Base-by-base conservation (phyloP, 208 protist genomes). In the Trypanosoma grayi region DNA sequence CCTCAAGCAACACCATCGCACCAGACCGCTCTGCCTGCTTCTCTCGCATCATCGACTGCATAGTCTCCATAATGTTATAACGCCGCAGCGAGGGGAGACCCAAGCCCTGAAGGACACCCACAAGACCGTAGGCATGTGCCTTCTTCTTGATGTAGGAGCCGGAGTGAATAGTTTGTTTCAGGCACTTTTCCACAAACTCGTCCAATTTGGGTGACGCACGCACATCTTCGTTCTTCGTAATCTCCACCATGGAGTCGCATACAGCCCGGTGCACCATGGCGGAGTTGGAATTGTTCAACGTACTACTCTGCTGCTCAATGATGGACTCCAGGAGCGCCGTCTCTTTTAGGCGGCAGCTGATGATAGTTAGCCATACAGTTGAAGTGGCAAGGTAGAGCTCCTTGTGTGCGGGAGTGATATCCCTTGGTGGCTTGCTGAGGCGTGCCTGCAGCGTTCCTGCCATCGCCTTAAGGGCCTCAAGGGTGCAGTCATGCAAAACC, bases 81-180 rank as follows among this genome's bases (percentile, higher is more conserved):
- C 85, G 84, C 28, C 80, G 67, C 22, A 96, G 52, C 16, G 83
- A 79, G 18, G 75, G 64, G 31, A 96, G 71, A 10, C 90, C 90
- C 25, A 90, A 69, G n/a, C 90, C 90, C 22, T 87, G 66, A 24
- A 96, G 70, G 44, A 96, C 87, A 31, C 90, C 90, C 9, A 79
- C 90, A 46, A 93, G 66, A 48, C 90, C 90, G 74, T 81, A 92
- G 27, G 86, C 90, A 70, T 96, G 90, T 55, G 90, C 90, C 76
- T 96, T 96, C 68, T 96, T 96, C 69, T 93, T 93, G 45, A 92
- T 76, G 74, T 96, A 96, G 16, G 84, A 92, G 55, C 86, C 85
- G 30, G 83, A 87, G 59, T 90, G 75, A 40, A 93, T 77, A 28
- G 75, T 66, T 63, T 93, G 86, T 79, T 96, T 96, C 50, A 93